Percentiles rank a stretch among this genome's conserved stretches.
Evolutionary conservation across 148 eudicot species (phyloP).

Genomic region (Suaeda aralocaspica): DNA sequence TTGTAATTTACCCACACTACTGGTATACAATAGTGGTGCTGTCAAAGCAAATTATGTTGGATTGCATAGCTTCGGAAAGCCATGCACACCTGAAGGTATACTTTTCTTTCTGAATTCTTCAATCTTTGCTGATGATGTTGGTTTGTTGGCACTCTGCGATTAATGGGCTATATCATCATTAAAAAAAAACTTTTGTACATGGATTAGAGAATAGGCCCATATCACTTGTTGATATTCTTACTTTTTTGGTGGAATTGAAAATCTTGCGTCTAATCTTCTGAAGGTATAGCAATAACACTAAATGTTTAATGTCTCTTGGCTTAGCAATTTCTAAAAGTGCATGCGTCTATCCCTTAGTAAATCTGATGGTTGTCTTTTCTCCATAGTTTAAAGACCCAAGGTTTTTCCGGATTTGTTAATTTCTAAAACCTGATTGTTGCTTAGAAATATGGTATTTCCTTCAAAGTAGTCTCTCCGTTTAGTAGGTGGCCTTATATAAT

Average conservation of each 20-base stretch:
- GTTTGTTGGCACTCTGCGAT: background rate
- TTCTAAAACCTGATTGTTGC: background rate
- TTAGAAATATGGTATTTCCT: background rate
- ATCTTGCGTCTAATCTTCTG: too few relatives aligned
- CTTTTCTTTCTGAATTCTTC: background rate
- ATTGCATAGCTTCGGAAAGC: constrained; percentile 63
- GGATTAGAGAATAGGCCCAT: too few relatives aligned
- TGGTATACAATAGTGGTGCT: constrained; percentile 89
- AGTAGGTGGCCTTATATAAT: too few relatives aligned
- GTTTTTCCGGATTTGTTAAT: background rate
- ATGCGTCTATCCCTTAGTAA: too few relatives aligned
- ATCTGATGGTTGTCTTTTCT: too few relatives aligned
- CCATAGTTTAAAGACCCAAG: too few relatives aligned
- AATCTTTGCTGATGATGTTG: background rate
- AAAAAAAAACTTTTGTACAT: too few relatives aligned
- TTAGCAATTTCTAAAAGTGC: too few relatives aligned
- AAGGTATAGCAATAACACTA: too few relatives aligned
- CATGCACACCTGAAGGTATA: constrained; percentile 96
- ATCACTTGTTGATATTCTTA: too few relatives aligned
- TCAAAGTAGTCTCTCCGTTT: background rate
- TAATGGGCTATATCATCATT: background rate
- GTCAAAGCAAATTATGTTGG: constrained; percentile 91
- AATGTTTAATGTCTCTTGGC: too few relatives aligned
- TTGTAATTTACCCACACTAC: constrained; percentile 80
- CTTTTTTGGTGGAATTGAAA: too few relatives aligned